phyloP scores from a whole-genome alignment of 2,329 filamentous ascomycete genomes.

The Ascomycota sp. region DNA sequence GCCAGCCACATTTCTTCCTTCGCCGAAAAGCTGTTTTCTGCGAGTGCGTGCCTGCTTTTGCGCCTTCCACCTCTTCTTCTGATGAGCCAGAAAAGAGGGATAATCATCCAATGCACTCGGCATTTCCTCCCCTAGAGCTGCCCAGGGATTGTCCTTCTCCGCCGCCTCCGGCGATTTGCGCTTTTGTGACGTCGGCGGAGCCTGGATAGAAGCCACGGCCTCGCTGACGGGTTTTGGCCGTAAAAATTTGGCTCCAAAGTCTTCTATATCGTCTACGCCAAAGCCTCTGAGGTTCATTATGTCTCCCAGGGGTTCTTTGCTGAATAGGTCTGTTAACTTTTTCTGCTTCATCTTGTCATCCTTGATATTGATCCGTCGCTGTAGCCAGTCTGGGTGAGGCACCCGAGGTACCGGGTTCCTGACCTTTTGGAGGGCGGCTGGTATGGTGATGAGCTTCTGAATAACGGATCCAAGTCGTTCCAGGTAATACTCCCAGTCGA shows the following conservation, averaged over 20 bases:
- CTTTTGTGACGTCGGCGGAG: constrained; percentile 34
- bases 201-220: constrained; percentile 34
- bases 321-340: constrained; percentile 90
- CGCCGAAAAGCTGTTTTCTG: constrained; percentile 80
- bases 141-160: constrained; percentile 56
- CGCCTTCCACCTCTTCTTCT: constrained; percentile 98
- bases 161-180: constrained; percentile 52
- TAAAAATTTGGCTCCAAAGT: constrained; percentile 50
- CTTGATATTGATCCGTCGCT: constrained; percentile 80
- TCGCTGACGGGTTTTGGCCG: constrained; percentile 40
- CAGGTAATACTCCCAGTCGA: constrained; percentile 95
- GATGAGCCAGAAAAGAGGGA: constrained; percentile 68
- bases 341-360: constrained; percentile 97
- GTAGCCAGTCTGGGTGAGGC: constrained; percentile 88
- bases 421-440: constrained; percentile 85
- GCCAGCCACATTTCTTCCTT: constrained; percentile 35
- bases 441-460: constrained; percentile 97
- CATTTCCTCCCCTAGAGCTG: constrained; percentile 64
- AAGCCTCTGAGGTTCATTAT: constrained; percentile 43
- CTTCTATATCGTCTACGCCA: constrained; percentile 52
- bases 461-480: constrained; percentile 93
- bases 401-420: constrained; percentile 88
- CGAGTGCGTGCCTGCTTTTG: constrained; percentile 78
- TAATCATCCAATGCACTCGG: constrained; percentile 77
- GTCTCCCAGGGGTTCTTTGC: constrained; percentile 48